Percentiles rank a stretch among this genome's conserved stretches.
Conservation (phyloP, 2,329 filamentous ascomycete species). For the Beauveria medogensis region DNA sequence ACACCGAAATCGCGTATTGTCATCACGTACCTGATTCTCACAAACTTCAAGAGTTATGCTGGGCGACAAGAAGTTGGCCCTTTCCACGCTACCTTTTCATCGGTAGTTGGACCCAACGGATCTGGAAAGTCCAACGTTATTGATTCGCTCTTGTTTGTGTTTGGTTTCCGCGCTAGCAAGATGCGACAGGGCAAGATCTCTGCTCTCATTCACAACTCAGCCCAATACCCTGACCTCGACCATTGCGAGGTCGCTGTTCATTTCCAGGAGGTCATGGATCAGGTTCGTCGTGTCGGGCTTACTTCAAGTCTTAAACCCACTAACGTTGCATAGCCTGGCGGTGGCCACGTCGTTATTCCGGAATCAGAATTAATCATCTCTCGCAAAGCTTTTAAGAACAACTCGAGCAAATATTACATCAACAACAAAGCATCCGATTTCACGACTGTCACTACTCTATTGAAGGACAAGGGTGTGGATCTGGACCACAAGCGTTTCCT, state of each 20-base stretch:
- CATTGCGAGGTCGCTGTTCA: constrained; percentile 94
- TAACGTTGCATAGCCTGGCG: constrained; percentile 48
- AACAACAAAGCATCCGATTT: constrained; percentile 85
- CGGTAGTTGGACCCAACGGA: constrained; percentile 94
- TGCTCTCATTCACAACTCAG: constrained; percentile 94
- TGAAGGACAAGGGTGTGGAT: constrained; percentile 84
- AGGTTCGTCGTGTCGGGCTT: constrained; percentile 37
- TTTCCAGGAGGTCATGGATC: constrained; percentile 90
- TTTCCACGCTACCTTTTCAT: constrained; percentile 95
- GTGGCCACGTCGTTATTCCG: constrained; percentile 68
- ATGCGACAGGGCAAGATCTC: constrained; percentile 99
- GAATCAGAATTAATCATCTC: constrained; percentile 83
- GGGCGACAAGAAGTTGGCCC: constrained; percentile 91
- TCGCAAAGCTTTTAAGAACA: constrained; percentile 92
- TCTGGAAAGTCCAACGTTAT: constrained; percentile 99
- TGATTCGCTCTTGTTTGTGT: constrained; percentile 96
- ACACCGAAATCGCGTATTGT: constrained; percentile 81
- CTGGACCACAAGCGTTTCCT: constrained; percentile 97
- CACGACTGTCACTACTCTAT: constrained; percentile 78
- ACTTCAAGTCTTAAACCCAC: not conserved
- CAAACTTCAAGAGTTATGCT: constrained; percentile 98
- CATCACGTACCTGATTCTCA: constrained; percentile 84
- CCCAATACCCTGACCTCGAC: constrained; percentile 73
- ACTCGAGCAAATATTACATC: constrained; percentile 97
- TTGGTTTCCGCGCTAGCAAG: constrained; percentile 96